Base-by-base conservation (phyloP, 2,329 filamentous ascomycete genomes). In the Paraphaeosphaeria minitans region DNA sequence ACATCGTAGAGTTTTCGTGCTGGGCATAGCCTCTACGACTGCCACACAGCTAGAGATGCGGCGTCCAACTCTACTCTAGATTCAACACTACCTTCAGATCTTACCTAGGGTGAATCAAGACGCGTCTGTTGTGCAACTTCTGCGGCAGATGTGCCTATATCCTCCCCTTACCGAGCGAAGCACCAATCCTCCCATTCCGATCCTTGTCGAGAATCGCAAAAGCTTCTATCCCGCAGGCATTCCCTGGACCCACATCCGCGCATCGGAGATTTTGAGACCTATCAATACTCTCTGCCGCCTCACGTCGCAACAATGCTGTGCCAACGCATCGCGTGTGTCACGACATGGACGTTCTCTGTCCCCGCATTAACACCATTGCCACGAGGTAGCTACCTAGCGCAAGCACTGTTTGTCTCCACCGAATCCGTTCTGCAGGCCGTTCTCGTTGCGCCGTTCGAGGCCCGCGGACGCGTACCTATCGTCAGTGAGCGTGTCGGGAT, bases 191-290 rank as follows among this genome's bases (percentile, higher is more conserved):
- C 12, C 12, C 39, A 33, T 45, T 19, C 39, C 51, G 39, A 53
- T 35, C 51, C 42, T n/a, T 46, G 51, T 22, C 22, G 41, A 45
- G 35, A 19, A 21, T 37, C 47, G 54, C 29, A 14, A 9, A 41
- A 9, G 45, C 37, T 8, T 41, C 46, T 49, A 16, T 51, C 47
- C 50, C 51, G 27, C 12, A 49, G 35, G 7, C 49, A 14, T 7
- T 9, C 19, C 29, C 13, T 29, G 9, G 46, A 29, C 24, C 7
- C 27, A 49, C 24, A 29, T 6, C 24, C 46, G 50, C n/a, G 22
- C 56, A 48, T 54, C 56, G 50, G 56, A 54, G 56, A 50, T 43
- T 54, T 54, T 58, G n/a, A 47, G 42, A 53, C 42, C 55, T 48
- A 53, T 53, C 54, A 51, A 14, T 31, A 21, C 51, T 14, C 53